phyloP scores from a whole-genome alignment of 305 asterid species.

The Ilex paraguariensis region DNA sequence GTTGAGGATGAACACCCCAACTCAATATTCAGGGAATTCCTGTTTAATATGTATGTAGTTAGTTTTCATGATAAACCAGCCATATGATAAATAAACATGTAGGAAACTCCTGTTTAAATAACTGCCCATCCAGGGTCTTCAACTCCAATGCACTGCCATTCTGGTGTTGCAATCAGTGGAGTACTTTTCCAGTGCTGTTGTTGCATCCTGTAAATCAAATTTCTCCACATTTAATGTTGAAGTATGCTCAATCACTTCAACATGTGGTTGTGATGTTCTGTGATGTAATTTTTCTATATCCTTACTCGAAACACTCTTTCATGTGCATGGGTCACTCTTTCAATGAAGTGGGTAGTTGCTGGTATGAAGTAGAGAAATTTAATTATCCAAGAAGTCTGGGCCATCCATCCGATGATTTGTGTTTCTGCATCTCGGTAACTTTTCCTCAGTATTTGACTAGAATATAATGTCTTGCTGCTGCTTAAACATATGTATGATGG shows the following conservation, averaged over 20 bases:
- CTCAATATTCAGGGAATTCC: too few relatives aligned
- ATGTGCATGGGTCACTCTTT: too few relatives aligned
- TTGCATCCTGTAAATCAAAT: slow-evolving; percentile 66
- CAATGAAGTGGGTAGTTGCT: slow-evolving; percentile 17
- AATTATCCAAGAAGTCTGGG: slow-evolving; percentile 18
- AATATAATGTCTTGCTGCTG: neutral
- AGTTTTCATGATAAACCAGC: too few relatives aligned
- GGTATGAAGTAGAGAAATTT: slow-evolving; percentile 16
- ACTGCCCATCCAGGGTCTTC: slow-evolving; percentile 51
- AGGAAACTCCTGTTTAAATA: too few relatives aligned
- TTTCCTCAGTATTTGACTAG: neutral
- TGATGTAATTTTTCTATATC: slow-evolving; percentile 3
- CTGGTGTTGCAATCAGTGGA: slow-evolving; percentile 70
- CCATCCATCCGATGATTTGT: slow-evolving; percentile 27
- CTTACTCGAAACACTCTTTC: slow-evolving; percentile 13
- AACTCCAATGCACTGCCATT: slow-evolving; percentile 57
- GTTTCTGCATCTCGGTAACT: slow-evolving; percentile 62
- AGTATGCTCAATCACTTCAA: slow-evolving; percentile 32
- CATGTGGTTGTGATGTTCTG: neutral
- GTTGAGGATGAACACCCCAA: too few relatives aligned
- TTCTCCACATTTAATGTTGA: slow-evolving; percentile 51
- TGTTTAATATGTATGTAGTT: too few relatives aligned
- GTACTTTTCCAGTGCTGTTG: slow-evolving; percentile 45
- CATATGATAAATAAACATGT: too few relatives aligned
- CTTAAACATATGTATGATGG: neutral